Percentiles rank a stretch among this genome's conserved stretches.
Evolutionary conservation across 352 stramenopile species (phyloP).

Genomic region (Pythium angustatum): DNA sequence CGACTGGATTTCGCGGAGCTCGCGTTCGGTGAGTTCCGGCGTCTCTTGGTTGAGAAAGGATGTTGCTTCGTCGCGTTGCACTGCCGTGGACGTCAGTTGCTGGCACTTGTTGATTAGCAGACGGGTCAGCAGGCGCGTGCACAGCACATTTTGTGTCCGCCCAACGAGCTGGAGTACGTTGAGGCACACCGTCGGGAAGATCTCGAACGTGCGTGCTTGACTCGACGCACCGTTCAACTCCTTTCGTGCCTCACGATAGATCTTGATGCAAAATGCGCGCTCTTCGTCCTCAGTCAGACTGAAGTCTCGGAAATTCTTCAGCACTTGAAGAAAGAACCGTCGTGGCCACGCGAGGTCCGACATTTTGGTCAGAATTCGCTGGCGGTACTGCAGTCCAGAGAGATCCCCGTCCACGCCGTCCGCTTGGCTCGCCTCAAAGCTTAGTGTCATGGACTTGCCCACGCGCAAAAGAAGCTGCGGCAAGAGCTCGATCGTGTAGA

Average conservation of each 20-base stretch:
- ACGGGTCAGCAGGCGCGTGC: conserved; percentile 37
- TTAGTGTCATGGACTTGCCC: conserved; percentile 28
- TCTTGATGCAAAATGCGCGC: conserved; percentile 41
- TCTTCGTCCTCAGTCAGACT: conserved; percentile 35
- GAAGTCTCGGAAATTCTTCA: conserved; percentile 53
- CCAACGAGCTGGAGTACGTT: conserved; percentile 43
- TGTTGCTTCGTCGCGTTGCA: not conserved
- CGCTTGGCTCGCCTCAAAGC: conserved; percentile 24
- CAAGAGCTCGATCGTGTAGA: conserved; percentile 48
- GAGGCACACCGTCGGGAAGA: conserved; percentile 46
- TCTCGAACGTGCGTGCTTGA: conserved; percentile 28
- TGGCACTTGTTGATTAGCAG: conserved; percentile 42
- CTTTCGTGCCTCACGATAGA: conserved; percentile 38
- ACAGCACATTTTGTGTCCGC: conserved; percentile 34
- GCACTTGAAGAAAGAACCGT: conserved; percentile 50
- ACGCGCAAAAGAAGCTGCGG: conserved; percentile 47
- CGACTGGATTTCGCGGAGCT: conserved; percentile 40
- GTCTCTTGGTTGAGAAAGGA: not conserved
- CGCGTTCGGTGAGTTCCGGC: conserved; percentile 18
- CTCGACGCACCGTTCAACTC: conserved; percentile 30
- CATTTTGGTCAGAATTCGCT: conserved; percentile 37
- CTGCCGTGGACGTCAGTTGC: conserved; percentile 14
- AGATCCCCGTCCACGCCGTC: conserved; percentile 21
- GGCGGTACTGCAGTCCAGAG: conserved; percentile 35
- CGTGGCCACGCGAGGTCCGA: conserved; percentile 39